These are phyloP conservation scores for Colletotrichum higginsianum DNA, from an alignment of 2,329 filamentous ascomycete species.

Conservation along the genomic window DNA sequence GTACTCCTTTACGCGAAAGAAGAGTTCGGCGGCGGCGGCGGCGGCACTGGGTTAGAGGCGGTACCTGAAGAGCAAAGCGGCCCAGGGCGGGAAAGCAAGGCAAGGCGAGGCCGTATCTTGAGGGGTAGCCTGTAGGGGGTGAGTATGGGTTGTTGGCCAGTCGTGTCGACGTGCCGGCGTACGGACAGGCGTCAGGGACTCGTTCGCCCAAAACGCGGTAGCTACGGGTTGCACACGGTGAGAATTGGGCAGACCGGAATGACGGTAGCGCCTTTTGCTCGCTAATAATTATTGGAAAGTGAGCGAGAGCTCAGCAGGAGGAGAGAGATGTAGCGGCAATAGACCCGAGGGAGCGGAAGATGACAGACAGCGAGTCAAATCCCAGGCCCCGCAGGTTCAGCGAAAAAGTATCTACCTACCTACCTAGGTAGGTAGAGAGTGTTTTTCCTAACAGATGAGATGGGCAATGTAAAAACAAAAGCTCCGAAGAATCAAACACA, in stretches of 20 bases:
- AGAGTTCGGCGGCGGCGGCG: neutral
- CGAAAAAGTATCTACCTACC: neutral
- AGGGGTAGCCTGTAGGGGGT: conserved; percentile 3
- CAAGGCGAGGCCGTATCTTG: conserved; percentile 5
- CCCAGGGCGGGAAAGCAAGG: conserved; percentile 10
- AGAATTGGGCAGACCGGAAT: neutral
- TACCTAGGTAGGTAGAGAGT: neutral
- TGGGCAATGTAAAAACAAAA: neutral
- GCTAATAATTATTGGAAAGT: neutral
- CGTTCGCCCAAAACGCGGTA: neutral
- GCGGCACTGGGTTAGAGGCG: conserved; percentile 13
- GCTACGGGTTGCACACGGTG: conserved; percentile 1
- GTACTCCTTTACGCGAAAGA: conserved; percentile 21
- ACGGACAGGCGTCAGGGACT: neutral
- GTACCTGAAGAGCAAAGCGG: conserved; percentile 9
- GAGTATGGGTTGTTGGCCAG: conserved; percentile 10
- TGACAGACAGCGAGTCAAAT: neutral
- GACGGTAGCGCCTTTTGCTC: neutral
- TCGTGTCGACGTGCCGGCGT: neutral
- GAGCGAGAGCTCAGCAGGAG: neutral
- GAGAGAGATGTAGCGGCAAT: neutral
- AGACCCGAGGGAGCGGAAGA: neutral
- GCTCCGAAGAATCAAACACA: neutral
- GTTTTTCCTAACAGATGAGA: neutral
- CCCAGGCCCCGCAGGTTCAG: neutral